phyloP scores from a whole-genome alignment of 495 filamentous ascomycete genomes.

The Talaromyces borbonicus region DNA sequence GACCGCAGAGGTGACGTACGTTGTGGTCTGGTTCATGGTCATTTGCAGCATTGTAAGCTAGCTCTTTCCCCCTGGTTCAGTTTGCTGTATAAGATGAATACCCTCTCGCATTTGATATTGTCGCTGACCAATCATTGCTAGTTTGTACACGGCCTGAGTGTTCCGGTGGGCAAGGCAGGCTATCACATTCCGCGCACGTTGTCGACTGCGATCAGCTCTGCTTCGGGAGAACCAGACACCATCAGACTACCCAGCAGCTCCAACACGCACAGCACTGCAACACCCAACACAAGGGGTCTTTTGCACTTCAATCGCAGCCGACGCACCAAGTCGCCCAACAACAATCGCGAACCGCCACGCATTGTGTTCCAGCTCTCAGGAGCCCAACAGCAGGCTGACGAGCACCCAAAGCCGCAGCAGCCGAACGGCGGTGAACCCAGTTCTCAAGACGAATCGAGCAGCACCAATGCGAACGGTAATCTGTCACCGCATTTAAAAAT shows the following conservation, averaged over 20 bases:
- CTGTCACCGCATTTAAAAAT: neutral
- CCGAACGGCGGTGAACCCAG: neutral
- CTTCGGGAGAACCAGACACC: conserved; percentile 21
- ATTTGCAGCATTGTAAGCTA: conserved; percentile 75
- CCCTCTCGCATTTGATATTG: too few species aligned
- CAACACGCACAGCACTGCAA: conserved; percentile 30
- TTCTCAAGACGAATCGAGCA: neutral
- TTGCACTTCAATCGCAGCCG: conserved; percentile 14
- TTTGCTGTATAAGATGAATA: neutral
- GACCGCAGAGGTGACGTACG: conserved; percentile 51
- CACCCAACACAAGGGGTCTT: conserved; percentile 11
- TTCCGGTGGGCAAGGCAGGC: conserved; percentile 75
- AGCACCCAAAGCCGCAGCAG: conserved; percentile 13
- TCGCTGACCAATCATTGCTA: conserved; percentile 14
- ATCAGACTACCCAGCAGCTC: conserved; percentile 20
- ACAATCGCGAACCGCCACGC: conserved; percentile 16
- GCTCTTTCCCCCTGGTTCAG: neutral
- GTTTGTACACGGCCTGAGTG: conserved; percentile 79
- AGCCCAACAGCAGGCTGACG: conserved; percentile 17
- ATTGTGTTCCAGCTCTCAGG: conserved; percentile 44
- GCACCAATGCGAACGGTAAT: neutral
- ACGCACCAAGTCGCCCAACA: conserved; percentile 10
- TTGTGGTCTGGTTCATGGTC: conserved; percentile 81
- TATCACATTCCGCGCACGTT: conserved; percentile 70
- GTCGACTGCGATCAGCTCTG: conserved; percentile 45